phyloP scores from a whole-genome alignment of 345 rosid genomes.

The Cardamine occulta region DNA sequence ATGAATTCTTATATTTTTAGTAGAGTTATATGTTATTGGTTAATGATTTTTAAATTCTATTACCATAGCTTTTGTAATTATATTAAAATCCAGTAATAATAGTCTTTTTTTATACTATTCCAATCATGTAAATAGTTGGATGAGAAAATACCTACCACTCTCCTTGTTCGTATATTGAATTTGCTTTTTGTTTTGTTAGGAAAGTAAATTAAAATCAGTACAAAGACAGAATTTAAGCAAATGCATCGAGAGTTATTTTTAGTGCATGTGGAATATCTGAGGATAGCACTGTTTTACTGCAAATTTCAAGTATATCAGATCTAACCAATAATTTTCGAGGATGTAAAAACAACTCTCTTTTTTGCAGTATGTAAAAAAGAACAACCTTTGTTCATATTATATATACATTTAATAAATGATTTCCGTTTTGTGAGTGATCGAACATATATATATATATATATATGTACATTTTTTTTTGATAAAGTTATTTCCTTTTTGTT shows the following conservation, averaged over 20 bases:
- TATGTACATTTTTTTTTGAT: too few species aligned
- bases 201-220: neutral
- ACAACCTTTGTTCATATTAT: neutral
- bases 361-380: neutral
- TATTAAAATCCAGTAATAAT: neutral
- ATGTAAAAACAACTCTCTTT: neutral
- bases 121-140: neutral
- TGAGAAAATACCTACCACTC: neutral
- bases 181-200: neutral
- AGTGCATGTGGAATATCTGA: neutral
- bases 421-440: neutral
- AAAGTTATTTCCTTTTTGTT: too few species aligned
- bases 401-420: neutral
- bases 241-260: neutral
- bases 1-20: neutral
- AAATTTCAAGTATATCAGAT: neutral
- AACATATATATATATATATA: neutral
- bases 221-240: constrained; percentile 1
- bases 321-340: neutral
- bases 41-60: too few species aligned
- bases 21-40: too few species aligned
- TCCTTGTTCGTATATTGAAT: neutral
- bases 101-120: neutral
- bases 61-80: too few species aligned
- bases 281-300: neutral